A percentile compares a stretch with the other conserved stretches of the same genome.
phyloP scores from a whole-genome alignment of 2,329 filamentous ascomycete genomes.

The Stylonectria norvegica region DNA sequence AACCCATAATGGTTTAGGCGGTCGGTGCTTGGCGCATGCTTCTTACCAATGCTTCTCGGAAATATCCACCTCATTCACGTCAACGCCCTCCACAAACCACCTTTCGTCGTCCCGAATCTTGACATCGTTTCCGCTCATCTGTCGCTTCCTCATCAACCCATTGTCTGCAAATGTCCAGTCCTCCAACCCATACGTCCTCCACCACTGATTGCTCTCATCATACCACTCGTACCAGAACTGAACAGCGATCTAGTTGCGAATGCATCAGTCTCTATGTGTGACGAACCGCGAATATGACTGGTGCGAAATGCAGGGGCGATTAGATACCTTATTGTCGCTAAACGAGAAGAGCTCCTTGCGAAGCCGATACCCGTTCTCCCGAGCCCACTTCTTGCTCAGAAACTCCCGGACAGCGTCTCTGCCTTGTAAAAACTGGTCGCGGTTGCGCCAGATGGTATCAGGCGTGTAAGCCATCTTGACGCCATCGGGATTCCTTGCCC shows the following conservation, averaged over 20 bases:
- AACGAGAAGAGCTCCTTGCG: conserved; percentile 84
- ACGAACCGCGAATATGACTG: not conserved
- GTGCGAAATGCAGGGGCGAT: not conserved
- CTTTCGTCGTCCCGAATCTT: conserved; percentile 58
- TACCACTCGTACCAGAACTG: conserved; percentile 89
- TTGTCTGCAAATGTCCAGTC: conserved; percentile 73
- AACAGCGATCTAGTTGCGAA: conserved; percentile 62
- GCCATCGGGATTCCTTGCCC: conserved; percentile 55
- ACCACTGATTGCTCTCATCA: conserved; percentile 71
- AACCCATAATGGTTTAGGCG: too few relatives aligned
- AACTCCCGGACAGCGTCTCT: conserved; percentile 66
- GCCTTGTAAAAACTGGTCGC: conserved; percentile 65
- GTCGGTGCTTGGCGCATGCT: too few relatives aligned
- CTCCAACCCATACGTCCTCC: conserved; percentile 80
- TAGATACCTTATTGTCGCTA: conserved; percentile 55
- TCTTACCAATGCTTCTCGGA: conserved; percentile 65
- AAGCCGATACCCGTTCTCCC: conserved; percentile 68
- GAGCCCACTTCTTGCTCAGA: conserved; percentile 69
- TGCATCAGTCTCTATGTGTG: not conserved
- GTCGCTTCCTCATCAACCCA: conserved; percentile 68
- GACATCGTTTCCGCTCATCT: conserved; percentile 74
- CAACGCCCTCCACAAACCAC: conserved; percentile 67
- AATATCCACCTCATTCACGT: conserved; percentile 66
- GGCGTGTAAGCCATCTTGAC: conserved; percentile 72
- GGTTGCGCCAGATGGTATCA: conserved; percentile 78